A percentile compares a stretch with the other conserved stretches of the same genome.
Evolutionary conservation across 345 rosid genomes (phyloP).

Genomic region (Lenwebbia sp.): DNA sequence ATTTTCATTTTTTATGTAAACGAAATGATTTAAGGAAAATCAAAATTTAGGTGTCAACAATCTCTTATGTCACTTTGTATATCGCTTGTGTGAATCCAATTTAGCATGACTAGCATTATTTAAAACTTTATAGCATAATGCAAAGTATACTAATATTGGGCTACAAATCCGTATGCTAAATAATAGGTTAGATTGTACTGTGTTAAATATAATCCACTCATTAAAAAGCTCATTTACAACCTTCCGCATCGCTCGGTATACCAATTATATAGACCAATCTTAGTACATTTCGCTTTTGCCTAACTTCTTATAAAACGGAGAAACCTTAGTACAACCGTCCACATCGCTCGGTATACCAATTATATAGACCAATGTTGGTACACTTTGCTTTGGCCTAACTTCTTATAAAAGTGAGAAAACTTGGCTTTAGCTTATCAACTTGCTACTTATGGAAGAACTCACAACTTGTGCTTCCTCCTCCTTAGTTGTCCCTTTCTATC

Average conservation of each 20-base stretch:
- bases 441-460: not conserved
- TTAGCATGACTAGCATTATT: not conserved
- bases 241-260: not conserved
- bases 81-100: not conserved
- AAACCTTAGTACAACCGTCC: not conserved
- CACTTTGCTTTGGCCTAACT: not conserved
- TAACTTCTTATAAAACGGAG: not conserved
- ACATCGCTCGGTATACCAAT: not conserved
- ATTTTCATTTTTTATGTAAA: too few species aligned
- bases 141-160: not conserved
- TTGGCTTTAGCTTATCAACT: not conserved
- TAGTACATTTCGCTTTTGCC: not conserved
- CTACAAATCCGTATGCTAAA: not conserved
- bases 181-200: not conserved
- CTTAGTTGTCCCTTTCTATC: not conserved
- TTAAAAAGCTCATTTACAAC: not conserved
- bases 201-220: not conserved
- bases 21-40: too few species aligned
- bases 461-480: not conserved
- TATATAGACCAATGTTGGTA: not conserved
- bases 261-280: not conserved
- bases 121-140: not conserved
- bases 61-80: not conserved
- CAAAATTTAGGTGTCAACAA: too few species aligned
- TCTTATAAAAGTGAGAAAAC: not conserved